phyloP scores from a whole-genome alignment of 2,329 filamentous ascomycete species.

The Myrmaecium sp. region DNA sequence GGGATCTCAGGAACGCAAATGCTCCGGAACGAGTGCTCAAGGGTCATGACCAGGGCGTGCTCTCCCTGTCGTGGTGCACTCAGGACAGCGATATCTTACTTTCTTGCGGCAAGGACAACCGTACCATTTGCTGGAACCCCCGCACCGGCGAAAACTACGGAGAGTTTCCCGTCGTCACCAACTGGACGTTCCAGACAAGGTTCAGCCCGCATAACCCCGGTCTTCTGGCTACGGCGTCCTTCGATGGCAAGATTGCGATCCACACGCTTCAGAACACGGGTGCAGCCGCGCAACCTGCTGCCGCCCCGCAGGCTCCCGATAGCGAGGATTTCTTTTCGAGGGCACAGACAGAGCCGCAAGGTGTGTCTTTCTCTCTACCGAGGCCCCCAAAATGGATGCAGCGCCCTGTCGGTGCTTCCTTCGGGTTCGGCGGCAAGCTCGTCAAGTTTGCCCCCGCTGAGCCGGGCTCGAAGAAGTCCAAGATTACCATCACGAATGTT shows the following conservation, averaged over 20 bases:
- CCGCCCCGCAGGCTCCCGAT: conserved; percentile 55
- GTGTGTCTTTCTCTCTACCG: conserved; percentile 68
- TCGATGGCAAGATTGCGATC: conserved; percentile 88
- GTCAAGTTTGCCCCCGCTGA: conserved; percentile 58
- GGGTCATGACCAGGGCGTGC: conserved; percentile 84
- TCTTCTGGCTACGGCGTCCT: conserved; percentile 85
- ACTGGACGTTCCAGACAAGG: conserved; percentile 92
- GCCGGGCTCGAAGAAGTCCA: conserved; percentile 46
- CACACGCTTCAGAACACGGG: conserved; percentile 93
- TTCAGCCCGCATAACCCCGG: conserved; percentile 91
- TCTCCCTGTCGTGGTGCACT: conserved; percentile 88
- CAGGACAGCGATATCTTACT: conserved; percentile 80
- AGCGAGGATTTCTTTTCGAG: conserved; percentile 94
- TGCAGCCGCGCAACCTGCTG: conserved; percentile 42
- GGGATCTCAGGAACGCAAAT: conserved; percentile 93
- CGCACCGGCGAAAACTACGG: conserved; percentile 76
- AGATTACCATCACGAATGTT: conserved; percentile 72
- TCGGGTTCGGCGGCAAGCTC: conserved; percentile 90
- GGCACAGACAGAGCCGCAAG: conserved; percentile 80
- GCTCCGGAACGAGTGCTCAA: conserved; percentile 75
- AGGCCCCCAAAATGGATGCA: conserved; percentile 86
- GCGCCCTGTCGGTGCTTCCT: conserved; percentile 68
- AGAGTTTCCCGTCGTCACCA: conserved; percentile 94
- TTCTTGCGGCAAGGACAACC: conserved; percentile 92
- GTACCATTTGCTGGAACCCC: conserved; percentile 90